These are phyloP conservation scores for Amanita pallidorosea DNA, from an alignment of 768 basidiomycete species.

Conservation along the genomic window DNA sequence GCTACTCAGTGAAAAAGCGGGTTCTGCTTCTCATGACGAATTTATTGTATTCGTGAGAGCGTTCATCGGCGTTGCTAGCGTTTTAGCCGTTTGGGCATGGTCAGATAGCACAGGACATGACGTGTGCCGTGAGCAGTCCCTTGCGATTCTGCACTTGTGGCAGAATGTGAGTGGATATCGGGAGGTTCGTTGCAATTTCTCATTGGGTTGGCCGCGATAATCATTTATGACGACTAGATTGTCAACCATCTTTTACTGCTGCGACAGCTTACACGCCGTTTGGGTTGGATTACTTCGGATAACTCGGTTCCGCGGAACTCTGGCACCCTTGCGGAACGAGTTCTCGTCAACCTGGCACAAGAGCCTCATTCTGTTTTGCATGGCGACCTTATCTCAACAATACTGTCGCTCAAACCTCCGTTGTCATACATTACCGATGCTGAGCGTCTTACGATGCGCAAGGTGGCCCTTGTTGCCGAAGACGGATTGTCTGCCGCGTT, in stretches of 20 bases:
- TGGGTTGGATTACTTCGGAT: slow-evolving; percentile 63
- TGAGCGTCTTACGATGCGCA: slow-evolving; percentile 46
- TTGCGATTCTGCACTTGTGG: slow-evolving; percentile 57
- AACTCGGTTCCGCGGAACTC: slow-evolving; percentile 51
- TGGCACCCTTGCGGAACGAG: slow-evolving; percentile 58
- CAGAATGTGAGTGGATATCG: slow-evolving; percentile 61
- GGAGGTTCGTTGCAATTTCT: slow-evolving; percentile 34
- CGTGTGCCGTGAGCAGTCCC: slow-evolving; percentile 48
- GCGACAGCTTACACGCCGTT: slow-evolving; percentile 59
- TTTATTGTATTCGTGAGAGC: slow-evolving; percentile 59
- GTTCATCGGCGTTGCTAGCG: slow-evolving; percentile 53
- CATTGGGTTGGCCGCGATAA: background rate
- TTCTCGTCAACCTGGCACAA: slow-evolving; percentile 48
- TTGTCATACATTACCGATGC: slow-evolving; percentile 52
- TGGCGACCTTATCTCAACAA: slow-evolving; percentile 44
- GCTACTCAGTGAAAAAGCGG: slow-evolving; percentile 21
- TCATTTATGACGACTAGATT: slow-evolving; percentile 32
- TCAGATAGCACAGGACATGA: slow-evolving; percentile 65
- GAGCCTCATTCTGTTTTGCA: slow-evolving; percentile 52
- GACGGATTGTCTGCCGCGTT: slow-evolving; percentile 55
- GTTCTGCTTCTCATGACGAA: slow-evolving; percentile 34
- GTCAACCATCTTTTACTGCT: slow-evolving; percentile 64
- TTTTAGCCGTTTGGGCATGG: slow-evolving; percentile 70
- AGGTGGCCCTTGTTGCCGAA: slow-evolving; percentile 57
- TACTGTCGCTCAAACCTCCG: slow-evolving; percentile 48